Base-by-base conservation (phyloP, 345 rosid genomes). In the Sapria himalayana region DNA sequence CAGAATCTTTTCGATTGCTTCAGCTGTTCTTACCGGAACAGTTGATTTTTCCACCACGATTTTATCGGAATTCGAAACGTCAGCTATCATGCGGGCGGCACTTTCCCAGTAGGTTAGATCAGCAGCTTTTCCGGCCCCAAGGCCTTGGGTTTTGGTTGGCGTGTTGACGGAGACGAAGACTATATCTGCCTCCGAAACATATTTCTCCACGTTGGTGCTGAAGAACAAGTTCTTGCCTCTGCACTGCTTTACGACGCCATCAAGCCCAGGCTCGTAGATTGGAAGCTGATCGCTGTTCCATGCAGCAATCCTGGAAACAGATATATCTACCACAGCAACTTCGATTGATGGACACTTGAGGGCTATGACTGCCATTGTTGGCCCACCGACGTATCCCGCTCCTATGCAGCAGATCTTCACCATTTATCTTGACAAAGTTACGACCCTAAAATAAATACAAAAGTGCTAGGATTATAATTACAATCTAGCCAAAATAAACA, bases 391-490 rank as follows among this genome's bases (percentile, higher is more conserved):
- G 55, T 85, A 85, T 7, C 96, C 96, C 37, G 96, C 96, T 60
- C 96, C 96, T 41, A 85, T 85, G 57, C 96, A 85, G 43, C 93
- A 84, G 54, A 84, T 72, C 75, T 84, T 84, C 79, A 84, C 95
- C 95, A 84, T 84, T 57, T 63, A 69, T 35, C 37, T 57, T 41
- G 11, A 7, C 49, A 9, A 44, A 41, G 39, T 37, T 24, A 27
- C 7, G 29, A 40, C 52, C 66, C 54, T 42, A 25, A 60, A 15
- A 9, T 39, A 40, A 9, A 22, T n/a, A n/a, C n/a, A n/a, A n/a
- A n/a, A n/a, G n/a, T n/a, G n/a, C n/a, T n/a, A n/a, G n/a, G n/a
- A n/a, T n/a, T n/a, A n/a, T n/a, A n/a, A n/a, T n/a, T n/a, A n/a
- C n/a, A n/a, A n/a, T n/a, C n/a, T n/a, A n/a, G n/a, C n/a, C n/a